Evolutionary conservation across 495 filamentous ascomycete genomes (phyloP).

Genomic region (Astrocystis sublimbata): DNA sequence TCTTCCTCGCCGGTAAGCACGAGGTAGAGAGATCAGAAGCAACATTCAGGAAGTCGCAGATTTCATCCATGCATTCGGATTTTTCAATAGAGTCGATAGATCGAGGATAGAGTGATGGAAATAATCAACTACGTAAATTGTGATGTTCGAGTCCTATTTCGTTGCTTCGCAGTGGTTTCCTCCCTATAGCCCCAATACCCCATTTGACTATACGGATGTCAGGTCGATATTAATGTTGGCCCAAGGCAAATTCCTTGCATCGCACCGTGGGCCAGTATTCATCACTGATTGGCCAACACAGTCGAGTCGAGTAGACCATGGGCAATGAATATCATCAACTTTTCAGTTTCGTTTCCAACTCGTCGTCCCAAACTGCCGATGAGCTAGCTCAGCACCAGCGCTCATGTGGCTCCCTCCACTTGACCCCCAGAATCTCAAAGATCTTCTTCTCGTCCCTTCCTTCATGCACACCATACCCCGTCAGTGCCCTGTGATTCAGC

Average conservation of each 20-base stretch:
- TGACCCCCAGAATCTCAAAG: conserved; percentile 82
- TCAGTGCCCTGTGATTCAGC: conserved; percentile 84
- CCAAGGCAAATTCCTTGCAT: no score
- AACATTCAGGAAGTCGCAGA: background rate
- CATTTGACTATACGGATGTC: no score
- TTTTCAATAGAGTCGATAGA: conserved; percentile 5
- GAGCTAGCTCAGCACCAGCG: conserved; percentile 64
- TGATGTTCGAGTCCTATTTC: no score
- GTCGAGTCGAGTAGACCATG: no score
- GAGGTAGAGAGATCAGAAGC: background rate
- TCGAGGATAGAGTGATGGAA: background rate
- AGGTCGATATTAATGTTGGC: no score
- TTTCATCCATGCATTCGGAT: background rate
- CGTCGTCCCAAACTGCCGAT: no score
- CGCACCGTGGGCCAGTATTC: no score
- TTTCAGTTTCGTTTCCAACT: no score
- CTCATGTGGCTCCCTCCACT: conserved; percentile 81
- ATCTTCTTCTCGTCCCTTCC: conserved; percentile 78
- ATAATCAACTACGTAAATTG: background rate
- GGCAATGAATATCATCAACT: no score
- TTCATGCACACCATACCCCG: conserved; percentile 73
- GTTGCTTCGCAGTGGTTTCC: no score
- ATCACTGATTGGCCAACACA: no score
- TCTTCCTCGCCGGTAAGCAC: background rate
- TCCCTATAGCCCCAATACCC: no score